Evolutionary conservation across 352 stramenopile species (phyloP).

Genomic region (Bremia lactucae): DNA sequence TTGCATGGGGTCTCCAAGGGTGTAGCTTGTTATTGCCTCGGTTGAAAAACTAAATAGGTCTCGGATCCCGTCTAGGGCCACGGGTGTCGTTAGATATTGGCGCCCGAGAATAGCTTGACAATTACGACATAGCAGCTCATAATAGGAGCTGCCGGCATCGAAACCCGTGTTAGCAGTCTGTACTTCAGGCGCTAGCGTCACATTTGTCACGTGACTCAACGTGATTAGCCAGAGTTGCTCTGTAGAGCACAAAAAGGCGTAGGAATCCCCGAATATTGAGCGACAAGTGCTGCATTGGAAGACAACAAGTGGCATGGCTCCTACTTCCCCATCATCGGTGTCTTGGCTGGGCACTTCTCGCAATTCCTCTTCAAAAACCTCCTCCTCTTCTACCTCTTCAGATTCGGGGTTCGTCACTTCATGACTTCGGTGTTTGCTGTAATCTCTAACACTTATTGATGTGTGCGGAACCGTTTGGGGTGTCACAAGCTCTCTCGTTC

Average conservation of each 20-base stretch:
- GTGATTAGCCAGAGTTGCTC: conserved; percentile 62
- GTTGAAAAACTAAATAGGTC: conserved; percentile 67
- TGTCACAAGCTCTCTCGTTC: conserved; percentile 9
- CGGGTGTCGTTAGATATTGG: conserved; percentile 65
- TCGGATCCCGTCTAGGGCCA: conserved; percentile 47
- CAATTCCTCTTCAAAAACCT: conserved; percentile 2
- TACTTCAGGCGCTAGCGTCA: conserved; percentile 30
- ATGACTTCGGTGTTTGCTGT: conserved; percentile 4
- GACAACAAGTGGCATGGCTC: conserved; percentile 53
- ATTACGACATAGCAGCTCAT: conserved; percentile 67
- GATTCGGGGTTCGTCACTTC: conserved; percentile 18
- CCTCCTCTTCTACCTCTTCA: conserved; percentile 24
- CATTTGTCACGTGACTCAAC: conserved; percentile 61
- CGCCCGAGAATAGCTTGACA: conserved; percentile 70
- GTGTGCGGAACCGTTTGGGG: conserved; percentile 7
- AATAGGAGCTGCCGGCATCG: conserved; percentile 61
- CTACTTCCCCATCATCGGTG: conserved; percentile 28
- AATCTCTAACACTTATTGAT: conserved; percentile 2
- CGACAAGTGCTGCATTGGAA: conserved; percentile 80
- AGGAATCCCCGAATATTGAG: conserved; percentile 77
- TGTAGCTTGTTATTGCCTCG: conserved; percentile 63
- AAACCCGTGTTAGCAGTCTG: conserved; percentile 39
- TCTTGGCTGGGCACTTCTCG: conserved; percentile 9
- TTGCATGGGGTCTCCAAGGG: conserved; percentile 56
- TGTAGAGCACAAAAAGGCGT: conserved; percentile 71